Conservation (phyloP, 2,329 filamentous ascomycete genomes). For the Pseudocercospora cruenta region DNA sequence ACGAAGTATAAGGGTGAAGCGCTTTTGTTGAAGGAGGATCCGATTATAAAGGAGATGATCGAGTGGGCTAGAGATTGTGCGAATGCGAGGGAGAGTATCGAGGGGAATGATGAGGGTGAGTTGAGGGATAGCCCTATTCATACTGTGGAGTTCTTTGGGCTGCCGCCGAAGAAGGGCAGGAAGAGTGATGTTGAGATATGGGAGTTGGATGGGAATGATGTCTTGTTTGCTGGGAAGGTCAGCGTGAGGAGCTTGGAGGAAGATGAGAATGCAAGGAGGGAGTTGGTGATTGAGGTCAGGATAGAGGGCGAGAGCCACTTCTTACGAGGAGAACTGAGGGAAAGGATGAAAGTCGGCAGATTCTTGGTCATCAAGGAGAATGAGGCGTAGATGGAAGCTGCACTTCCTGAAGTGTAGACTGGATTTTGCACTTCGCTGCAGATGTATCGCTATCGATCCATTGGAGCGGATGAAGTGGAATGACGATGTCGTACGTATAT, state of each 20-base stretch:
- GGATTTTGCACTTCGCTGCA: background rate
- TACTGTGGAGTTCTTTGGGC: background rate
- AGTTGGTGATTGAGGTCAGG: background rate
- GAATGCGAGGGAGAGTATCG: constrained; percentile 3
- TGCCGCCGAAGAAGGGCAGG: background rate
- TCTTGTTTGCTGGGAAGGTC: background rate
- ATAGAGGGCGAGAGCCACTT: background rate
- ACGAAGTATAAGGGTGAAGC: background rate
- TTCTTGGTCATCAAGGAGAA: background rate
- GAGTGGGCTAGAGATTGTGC: background rate
- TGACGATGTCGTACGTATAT: background rate
- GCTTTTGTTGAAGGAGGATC: background rate
- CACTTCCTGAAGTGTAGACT: background rate
- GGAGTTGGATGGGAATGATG: background rate
- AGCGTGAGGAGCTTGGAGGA: background rate
- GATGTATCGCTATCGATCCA: background rate
- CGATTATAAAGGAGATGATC: background rate
- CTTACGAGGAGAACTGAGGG: background rate
- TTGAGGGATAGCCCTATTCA: background rate
- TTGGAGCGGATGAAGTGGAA: background rate
- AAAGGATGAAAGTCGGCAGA: background rate
- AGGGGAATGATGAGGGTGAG: background rate
- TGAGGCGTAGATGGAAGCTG: background rate
- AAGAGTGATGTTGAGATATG: background rate
- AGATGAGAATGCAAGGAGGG: background rate